Conservation (phyloP, 768 basidiomycete species). For the Leucosporidium creatinivorum region DNA sequence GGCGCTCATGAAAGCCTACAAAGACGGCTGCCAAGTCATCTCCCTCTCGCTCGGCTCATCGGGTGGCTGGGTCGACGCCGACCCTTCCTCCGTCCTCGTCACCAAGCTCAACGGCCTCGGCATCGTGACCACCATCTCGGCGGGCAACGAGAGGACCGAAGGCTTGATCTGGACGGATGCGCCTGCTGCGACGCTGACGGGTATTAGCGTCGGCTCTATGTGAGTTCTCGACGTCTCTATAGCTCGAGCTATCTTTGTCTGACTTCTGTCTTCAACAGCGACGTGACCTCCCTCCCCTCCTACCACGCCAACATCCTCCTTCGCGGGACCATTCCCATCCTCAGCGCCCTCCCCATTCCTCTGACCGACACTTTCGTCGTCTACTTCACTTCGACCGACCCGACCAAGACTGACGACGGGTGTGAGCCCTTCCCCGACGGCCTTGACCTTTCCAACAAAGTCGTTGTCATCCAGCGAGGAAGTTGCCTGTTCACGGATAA, state of each 20-base stretch:
- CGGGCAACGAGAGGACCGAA: conserved; percentile 54
- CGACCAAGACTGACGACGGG: conserved; percentile 35
- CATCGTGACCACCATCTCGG: conserved; percentile 58
- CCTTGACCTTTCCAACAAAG: conserved; percentile 14
- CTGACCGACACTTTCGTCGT: conserved; percentile 36
- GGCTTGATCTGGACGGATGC: conserved; percentile 57
- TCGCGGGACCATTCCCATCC: conserved; percentile 12
- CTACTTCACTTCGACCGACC: conserved; percentile 54
- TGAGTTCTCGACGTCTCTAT: background rate
- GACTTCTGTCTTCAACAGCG: background rate
- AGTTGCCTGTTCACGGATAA: conserved; percentile 56
- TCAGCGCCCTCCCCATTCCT: conserved; percentile 11
- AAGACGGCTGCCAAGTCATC: conserved; percentile 56
- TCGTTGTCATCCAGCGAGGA: conserved; percentile 57
- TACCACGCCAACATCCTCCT: conserved; percentile 7
- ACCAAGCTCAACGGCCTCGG: conserved; percentile 55
- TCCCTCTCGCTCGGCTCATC: conserved; percentile 59
- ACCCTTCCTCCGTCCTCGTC: conserved; percentile 51
- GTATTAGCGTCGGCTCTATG: conserved; percentile 46
- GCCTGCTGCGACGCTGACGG: conserved; percentile 53
- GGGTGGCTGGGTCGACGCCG: conserved; percentile 58
- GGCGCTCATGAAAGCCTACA: conserved; percentile 45
- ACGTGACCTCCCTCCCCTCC: conserved; percentile 6
- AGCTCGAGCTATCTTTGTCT: background rate
- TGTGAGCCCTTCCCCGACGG: conserved; percentile 3